Evolutionary conservation across 805 yeast species (phyloP), one percentile per base, ranked within the genome.

Genomic region (Ogataea degrootiae): DNA sequence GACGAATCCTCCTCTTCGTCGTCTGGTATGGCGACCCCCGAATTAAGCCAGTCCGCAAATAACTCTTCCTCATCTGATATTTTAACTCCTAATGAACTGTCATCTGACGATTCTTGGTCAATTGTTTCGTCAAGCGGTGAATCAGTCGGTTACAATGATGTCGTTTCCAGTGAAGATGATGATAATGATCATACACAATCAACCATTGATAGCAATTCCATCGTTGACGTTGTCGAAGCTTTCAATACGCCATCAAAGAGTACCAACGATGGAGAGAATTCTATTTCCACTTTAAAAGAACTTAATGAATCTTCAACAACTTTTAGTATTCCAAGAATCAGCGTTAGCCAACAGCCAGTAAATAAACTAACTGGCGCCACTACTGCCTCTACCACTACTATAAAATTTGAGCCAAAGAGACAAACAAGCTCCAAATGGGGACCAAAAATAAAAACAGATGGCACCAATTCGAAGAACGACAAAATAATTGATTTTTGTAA

Each of bases 51-150:
- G n/a, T 19, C n/a, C 6, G 19, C 7, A 36, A 17, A 36, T 4
- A 21, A 31, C 34, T 34, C 43, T 34, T 46, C 51, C 6, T 41
- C 47, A 5, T 51, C 56, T 14, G 56, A 52, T 38, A 49, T 52
- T 19, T 42, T 52, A n/a, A 55, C 59, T 39, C 55, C 55, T 34
- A 52, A 47, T 16, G 56, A 55, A 19, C 46, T 47, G 11, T 55
- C 59, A 16, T 55, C 59, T 9, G 59, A 55, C 39, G 59, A 55
- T 42, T 55, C 59, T 2, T 55, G 59, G 59, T 55, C 59, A 9
- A 47, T 55, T 26, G 51, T 55, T 14, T 53, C 59, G 5, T 47
- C 51, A 1, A 47, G 47, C 14, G 43, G 46, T 7, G 57, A 51
- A 43, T 15, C 51, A 37, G 22, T 51, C 52, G 7, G 42, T 48